Base-by-base conservation (phyloP, 495 filamentous ascomycete species). In the Cudoniella acicularis region DNA sequence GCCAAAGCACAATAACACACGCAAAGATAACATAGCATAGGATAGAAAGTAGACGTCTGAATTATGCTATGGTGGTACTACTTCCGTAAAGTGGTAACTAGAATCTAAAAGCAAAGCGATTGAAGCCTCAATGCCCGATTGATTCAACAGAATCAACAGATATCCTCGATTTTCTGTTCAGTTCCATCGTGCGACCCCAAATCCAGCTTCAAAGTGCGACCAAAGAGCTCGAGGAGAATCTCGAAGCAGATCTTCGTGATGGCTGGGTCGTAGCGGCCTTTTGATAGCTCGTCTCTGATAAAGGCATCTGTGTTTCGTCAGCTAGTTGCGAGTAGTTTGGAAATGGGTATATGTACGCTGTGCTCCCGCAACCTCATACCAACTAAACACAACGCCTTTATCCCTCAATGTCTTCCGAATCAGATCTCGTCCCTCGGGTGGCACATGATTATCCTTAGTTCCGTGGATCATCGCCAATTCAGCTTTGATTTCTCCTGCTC, bases 261-360 rank as follows among this genome's bases (percentile, higher is more conserved):
- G 1, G 86, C 88, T 0, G 93, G 90, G 64, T 98, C 93, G 64
- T 96, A 98, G 11, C 93, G 81, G 3, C 92, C 92, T 75, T 96
- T 98, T 67, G 87, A 91, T 47, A 92, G 77, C 73, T 98, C 93
- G 67, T 96, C 93, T n/a, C 93, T 83, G 67, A 98, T 96, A 65
- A 98, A 98, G 0, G 92, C 91, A 76, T 95, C 79, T 81, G 51
- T 18, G 41, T n/a, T 24, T 20, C 1, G 18, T 56, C 23, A 25
- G 21, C 26, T 25, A 36, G 21, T 24, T 10, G 18, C 48, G n/a
- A 9, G 4, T 46, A n/a, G 3, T 10, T 24, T 10, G 25, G 20
- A 3, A 23, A 50, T 22, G 48, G 17, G n/a, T 30, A 47, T 57
- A 81, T 83, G 67, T 70, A 86, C 85, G 93, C 69, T 98, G 93